A percentile compares a stretch with the other conserved stretches of the same genome.
Conservation (phyloP, 805 yeast species). For the Kazachstania psychrophila region DNA sequence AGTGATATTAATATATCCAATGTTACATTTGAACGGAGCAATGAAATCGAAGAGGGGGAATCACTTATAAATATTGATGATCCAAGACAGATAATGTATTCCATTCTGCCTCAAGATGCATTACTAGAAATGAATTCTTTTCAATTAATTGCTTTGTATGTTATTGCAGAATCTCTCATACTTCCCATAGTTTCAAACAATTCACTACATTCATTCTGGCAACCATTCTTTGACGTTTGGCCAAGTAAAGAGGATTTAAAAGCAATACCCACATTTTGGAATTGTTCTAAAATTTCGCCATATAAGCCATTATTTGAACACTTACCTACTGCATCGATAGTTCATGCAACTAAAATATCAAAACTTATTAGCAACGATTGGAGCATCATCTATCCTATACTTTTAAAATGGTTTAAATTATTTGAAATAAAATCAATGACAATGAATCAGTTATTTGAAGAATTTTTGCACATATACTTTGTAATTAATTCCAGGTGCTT, state of each 20-base stretch:
- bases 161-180: conserved; percentile 24
- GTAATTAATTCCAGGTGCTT: conserved; percentile 88
- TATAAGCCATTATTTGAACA: conserved; percentile 25
- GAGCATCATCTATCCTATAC: conserved; percentile 26
- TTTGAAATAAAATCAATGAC: conserved; percentile 1
- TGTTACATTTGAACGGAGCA: conserved; percentile 6
- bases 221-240: conserved; percentile 54
- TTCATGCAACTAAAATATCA: conserved; percentile 36
- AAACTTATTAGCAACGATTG: conserved; percentile 40
- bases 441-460: conserved; percentile 3
- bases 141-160: conserved; percentile 47
- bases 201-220: conserved; percentile 45
- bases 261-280: conserved; percentile 59
- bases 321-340: conserved; percentile 38
- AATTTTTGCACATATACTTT: conserved; percentile 67
- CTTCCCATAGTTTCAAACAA: conserved; percentile 20
- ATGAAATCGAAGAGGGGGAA: conserved; percentile 3
- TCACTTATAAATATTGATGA: conserved; percentile 6
- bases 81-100: conserved; percentile 28
- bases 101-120: conserved; percentile 25
- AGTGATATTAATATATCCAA: conserved; percentile 13
- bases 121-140: conserved; percentile 44
- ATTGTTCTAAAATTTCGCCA: conserved; percentile 20
- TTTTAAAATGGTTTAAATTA: conserved; percentile 14
- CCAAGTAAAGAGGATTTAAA: conserved; percentile 49